A percentile compares a stretch with the other conserved stretches of the same genome.
phyloP scores from a whole-genome alignment of 768 basidiomycete species.

The Clavulina sp. region DNA sequence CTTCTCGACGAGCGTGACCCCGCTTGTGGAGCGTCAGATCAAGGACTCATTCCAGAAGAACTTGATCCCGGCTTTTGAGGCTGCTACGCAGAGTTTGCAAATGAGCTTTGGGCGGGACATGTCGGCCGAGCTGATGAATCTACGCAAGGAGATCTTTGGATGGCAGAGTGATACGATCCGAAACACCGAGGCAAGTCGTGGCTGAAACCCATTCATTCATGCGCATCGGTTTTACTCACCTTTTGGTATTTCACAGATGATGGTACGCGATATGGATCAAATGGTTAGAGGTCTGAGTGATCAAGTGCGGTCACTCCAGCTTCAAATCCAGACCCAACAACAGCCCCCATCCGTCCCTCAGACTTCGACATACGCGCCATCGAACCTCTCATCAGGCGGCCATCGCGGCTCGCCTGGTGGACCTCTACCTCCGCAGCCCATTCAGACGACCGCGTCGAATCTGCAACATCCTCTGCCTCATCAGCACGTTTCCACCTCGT shows the following conservation, averaged over 20 bases:
- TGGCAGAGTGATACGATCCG: constrained; percentile 71
- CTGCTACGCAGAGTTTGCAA: constrained; percentile 58
- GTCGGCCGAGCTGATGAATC: constrained; percentile 49
- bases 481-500: neutral
- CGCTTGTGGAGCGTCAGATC: constrained; percentile 63
- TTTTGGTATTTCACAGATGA: constrained; percentile 28
- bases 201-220: too few relatives aligned
- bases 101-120: constrained; percentile 66
- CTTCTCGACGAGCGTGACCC: constrained; percentile 52
- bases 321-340: constrained; percentile 23
- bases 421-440: neutral
- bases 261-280: constrained; percentile 68
- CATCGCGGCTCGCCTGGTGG: neutral
- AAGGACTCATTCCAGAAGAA: constrained; percentile 60
- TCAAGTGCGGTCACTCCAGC: constrained; percentile 61
- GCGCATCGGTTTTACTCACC: too few relatives aligned
- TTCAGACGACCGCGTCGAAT: neutral
- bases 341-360: constrained; percentile 15
- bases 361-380: constrained; percentile 26
- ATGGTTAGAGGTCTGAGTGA: constrained; percentile 57
- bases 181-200: constrained; percentile 49
- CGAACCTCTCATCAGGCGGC: constrained; percentile 15
- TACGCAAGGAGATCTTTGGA: constrained; percentile 62
- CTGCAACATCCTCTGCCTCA: constrained; percentile 2
- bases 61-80: constrained; percentile 58